These are phyloP conservation scores for Amoeboaphelidium occidentale DNA, from an alignment of 371 early-diverging fungal species.

Conservation along the genomic window DNA sequence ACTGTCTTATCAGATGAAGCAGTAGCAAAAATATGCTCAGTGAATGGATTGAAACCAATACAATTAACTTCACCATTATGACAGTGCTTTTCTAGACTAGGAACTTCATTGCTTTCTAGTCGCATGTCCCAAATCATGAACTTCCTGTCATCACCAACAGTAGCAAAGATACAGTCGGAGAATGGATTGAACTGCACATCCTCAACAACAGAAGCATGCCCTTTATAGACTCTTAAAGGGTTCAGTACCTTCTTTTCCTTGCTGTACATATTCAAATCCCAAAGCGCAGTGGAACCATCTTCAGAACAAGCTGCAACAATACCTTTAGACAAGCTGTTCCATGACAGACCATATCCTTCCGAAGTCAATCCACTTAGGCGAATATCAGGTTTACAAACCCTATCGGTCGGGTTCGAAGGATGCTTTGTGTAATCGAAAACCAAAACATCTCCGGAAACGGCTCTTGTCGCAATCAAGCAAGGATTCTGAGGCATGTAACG, in stretches of 20 bases:
- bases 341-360: constrained; percentile 63
- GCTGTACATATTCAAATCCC: constrained; percentile 43
- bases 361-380: constrained; percentile 61
- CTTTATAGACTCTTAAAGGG: constrained; percentile 42
- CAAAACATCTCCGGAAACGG: constrained; percentile 63
- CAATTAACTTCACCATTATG: constrained; percentile 79
- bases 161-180: constrained; percentile 60
- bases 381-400: constrained; percentile 54
- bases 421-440: constrained; percentile 94
- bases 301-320: constrained; percentile 61
- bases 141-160: constrained; percentile 84
- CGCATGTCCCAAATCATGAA: constrained; percentile 64
- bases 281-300: constrained; percentile 61
- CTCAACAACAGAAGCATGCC: constrained; percentile 78
- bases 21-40: constrained; percentile 72
- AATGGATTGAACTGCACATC: constrained; percentile 81
- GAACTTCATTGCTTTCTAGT: constrained; percentile 17
- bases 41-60: constrained; percentile 68
- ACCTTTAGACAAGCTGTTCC: constrained; percentile 23
- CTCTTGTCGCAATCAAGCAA: constrained; percentile 82
- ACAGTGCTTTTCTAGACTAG: constrained; percentile 43
- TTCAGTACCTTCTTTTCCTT: constrained; percentile 40
- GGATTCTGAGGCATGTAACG: constrained; percentile 81
- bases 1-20: constrained; percentile 86
- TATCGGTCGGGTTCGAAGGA: constrained; percentile 35